A percentile compares a stretch with the other conserved stretches of the same genome.
phyloP scores from a whole-genome alignment of 73 alveolate species.

The Uronychia setigera region DNA sequence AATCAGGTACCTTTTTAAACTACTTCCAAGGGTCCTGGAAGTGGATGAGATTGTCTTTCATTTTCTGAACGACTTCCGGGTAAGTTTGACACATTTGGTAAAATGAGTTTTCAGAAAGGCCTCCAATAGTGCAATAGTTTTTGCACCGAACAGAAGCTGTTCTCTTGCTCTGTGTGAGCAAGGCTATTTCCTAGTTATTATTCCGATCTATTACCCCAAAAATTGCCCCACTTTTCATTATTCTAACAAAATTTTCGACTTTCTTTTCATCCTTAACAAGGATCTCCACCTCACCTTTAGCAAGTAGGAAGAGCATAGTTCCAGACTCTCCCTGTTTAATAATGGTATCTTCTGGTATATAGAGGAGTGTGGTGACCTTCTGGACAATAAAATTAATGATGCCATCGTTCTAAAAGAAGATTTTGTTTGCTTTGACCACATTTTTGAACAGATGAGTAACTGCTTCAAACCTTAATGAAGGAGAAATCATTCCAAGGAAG shows the following conservation, averaged over 20 bases:
- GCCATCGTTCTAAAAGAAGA: background rate
- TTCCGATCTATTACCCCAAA: constrained; percentile 5
- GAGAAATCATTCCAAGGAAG: constrained; percentile 45
- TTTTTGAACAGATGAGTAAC: constrained; percentile 13
- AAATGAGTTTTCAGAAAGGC: constrained; percentile 3
- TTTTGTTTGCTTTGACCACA: background rate
- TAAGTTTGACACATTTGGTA: background rate
- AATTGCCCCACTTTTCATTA: constrained; percentile 12
- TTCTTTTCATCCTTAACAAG: background rate
- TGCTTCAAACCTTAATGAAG: constrained; percentile 22
- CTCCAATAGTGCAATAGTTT: constrained; percentile 39
- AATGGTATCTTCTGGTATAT: constrained; percentile 25
- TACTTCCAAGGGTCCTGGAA: constrained; percentile 31
- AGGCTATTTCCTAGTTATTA: constrained; percentile 19
- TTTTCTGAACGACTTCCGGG: background rate
- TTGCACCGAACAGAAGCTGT: constrained; percentile 24
- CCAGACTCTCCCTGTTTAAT: constrained; percentile 24
- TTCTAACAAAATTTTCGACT: constrained; percentile 10
- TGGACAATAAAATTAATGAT: constrained; percentile 1
- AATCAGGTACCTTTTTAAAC: background rate
- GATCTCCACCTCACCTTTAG: constrained; percentile 32
- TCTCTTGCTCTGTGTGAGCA: constrained; percentile 5
- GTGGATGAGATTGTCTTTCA: background rate
- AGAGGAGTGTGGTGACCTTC: background rate
- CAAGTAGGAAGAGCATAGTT: constrained; percentile 8